Conservation (phyloP, 2,329 filamentous ascomycete species). For the Epichloe sp. region DNA sequence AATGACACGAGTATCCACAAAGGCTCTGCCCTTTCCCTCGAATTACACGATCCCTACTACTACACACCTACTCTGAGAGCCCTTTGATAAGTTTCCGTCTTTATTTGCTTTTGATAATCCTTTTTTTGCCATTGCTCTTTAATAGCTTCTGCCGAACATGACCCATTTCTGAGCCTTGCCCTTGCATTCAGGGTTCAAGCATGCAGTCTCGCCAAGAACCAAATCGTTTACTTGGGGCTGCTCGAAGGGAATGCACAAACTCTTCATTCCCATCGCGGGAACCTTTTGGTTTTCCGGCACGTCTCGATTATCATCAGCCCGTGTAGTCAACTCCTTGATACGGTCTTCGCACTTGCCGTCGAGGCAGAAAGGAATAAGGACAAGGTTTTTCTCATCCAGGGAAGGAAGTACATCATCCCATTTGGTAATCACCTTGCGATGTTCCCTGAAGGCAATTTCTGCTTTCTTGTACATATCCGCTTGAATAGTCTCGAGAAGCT, state of each 20-base stretch:
- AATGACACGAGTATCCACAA: neutral
- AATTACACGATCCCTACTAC: neutral
- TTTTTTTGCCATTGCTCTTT: slow-evolving; percentile 11
- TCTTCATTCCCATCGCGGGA: slow-evolving; percentile 55
- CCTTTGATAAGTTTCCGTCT: neutral
- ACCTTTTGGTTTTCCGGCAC: slow-evolving; percentile 39
- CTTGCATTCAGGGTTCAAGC: slow-evolving; percentile 77
- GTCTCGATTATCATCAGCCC: slow-evolving; percentile 48
- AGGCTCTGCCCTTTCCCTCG: neutral
- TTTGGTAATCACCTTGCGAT: slow-evolving; percentile 67
- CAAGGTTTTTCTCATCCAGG: slow-evolving; percentile 83
- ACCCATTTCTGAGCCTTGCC: slow-evolving; percentile 71
- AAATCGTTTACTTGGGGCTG: slow-evolving; percentile 60
- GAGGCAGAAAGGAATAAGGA: slow-evolving; percentile 83
- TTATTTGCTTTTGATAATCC: neutral
- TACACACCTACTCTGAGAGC: slow-evolving; percentile 4
- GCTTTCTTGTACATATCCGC: slow-evolving; percentile 67
- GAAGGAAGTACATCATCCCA: slow-evolving; percentile 89
- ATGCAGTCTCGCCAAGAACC: slow-evolving; percentile 72
- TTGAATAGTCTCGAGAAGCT: slow-evolving; percentile 82
- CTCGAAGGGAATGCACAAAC: slow-evolving; percentile 61
- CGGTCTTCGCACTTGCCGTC: slow-evolving; percentile 75
- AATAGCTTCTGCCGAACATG: slow-evolving; percentile 75
- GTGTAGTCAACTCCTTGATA: slow-evolving; percentile 84
- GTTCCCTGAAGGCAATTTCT: slow-evolving; percentile 61